phyloP scores from a whole-genome alignment of 202 grass and related monocot genomes.

The Carex arenaria region DNA sequence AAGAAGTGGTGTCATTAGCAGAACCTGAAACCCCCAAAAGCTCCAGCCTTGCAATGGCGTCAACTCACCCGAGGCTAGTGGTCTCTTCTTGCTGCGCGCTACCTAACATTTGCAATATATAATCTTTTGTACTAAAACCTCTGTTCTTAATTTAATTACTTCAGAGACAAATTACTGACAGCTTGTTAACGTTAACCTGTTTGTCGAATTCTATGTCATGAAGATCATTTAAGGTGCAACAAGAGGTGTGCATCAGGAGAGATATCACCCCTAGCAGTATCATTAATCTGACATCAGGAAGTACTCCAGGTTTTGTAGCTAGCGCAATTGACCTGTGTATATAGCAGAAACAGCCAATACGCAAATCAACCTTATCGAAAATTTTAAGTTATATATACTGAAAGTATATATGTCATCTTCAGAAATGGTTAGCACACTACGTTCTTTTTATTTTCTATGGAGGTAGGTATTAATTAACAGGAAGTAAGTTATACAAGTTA shows the following conservation, averaged over 20 bases:
- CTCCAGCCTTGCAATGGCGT: slow-evolving; percentile 27
- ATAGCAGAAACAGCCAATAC: background rate
- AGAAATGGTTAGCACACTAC: background rate
- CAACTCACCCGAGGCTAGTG: slow-evolving; percentile 33
- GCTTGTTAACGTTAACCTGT: background rate
- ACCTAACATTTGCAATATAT: slow-evolving; percentile 16
- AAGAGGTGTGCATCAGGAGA: background rate
- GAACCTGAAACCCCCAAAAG: background rate
- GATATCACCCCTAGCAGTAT: background rate
- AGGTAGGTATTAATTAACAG: background rate
- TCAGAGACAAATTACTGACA: background rate
- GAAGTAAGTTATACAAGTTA: background rate
- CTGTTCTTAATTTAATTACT: background rate
- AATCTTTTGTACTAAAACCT: background rate
- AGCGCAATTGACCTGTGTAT: background rate
- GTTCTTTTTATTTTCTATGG: background rate
- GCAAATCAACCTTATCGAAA: background rate
- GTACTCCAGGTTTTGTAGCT: background rate
- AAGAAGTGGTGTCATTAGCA: slow-evolving; percentile 4
- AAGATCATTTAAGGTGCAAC: slow-evolving; percentile 10
- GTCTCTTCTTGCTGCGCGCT: slow-evolving; percentile 29
- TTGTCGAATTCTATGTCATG: slow-evolving; percentile 18
- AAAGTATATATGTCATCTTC: background rate
- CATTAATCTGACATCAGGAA: background rate
- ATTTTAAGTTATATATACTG: background rate